Base-by-base conservation (phyloP, 129 eudicot genomes). In the Arctium lappa region DNA sequence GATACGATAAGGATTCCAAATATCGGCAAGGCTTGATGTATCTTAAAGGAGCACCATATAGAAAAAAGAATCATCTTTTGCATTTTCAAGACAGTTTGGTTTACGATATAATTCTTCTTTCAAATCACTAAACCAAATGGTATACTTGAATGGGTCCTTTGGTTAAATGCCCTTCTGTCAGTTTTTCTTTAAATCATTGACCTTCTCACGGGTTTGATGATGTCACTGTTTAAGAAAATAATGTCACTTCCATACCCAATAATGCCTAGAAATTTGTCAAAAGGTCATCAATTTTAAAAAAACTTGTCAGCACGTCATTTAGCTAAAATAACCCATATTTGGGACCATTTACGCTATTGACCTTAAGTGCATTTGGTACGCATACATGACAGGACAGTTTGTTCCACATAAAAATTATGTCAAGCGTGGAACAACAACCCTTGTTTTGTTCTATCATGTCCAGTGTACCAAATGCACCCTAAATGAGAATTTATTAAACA, bases 1-100 rank as follows among this genome's bases (percentile, higher is more conserved):
- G 79, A 78, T 79, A 74, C 80, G 87, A 87, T 63, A 80, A 84
- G 72, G 81, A 84, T 87, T 84, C 86, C 81, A 72, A 33, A 74
- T 78, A 77, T 80, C 63, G 31, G 72, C 80, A 82, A 66, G 81
- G 50, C 33, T 42, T 72, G 86, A 83, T 73, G 75, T 29, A 86
- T 74, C 9, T 3, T 34, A 78, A 74, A 86, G 86, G 71, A 50
- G 77, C 80, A 76, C 62, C 79, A 78, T 30, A 36, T 16, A 40
- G 63, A 13, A 53, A 65, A 15, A 74, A 48, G 80, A 31, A 75
- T 82, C 50, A 18, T 42, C 42, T 63, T 56, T 74, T 31, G 50
- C 75, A 74, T 60, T 73, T 72, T 33, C 11, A 22, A 3, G 56
- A 77, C 33, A 36, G 38, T 77, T 37, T 65, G 53, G n/a, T 60